Evolutionary conservation across 441 rosid genomes (phyloP), one percentile per base, ranked within the genome.

Genomic region (Pelargonium australe): DNA sequence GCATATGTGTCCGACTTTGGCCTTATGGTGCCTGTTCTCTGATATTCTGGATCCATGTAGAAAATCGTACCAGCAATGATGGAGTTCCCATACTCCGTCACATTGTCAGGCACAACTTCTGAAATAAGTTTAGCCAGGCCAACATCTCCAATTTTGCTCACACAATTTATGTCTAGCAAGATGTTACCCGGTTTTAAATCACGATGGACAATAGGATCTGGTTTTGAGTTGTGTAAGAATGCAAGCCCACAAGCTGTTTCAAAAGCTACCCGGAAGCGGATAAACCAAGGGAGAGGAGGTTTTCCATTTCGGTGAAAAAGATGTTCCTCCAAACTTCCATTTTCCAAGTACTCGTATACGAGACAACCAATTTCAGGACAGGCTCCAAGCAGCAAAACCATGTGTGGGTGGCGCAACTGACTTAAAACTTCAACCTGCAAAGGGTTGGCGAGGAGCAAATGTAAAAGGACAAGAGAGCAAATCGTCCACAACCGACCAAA

Each of bases 41-140:
- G 89, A 78, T 90, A 92, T 73, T 92, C 96, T 0, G 98, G 97
- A 73, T 90, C 98, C 84, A 92, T 86, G 80, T 90, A 92, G 75
- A 69, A 81, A 66, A 90, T 47, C 61, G 97, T 92, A 70, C 96
- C 97, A 0, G 91, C 97, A 71, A 89, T 74, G 31, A 86, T 66
- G 8, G 97, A 82, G 44, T 90, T 80, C 53, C 76, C 75, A 76
- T 89, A 89, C 84, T 81, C 86, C 0, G 98, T 89, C 66, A 89
- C 66, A 70, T 80, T 77, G 68, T 89, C 97, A 13, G 97, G 91
- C n/a, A 85, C 89, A 63, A 82, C 76, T 77, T 90, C 87, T 28
- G 87, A 70, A 57, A 92, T 78, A 74, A 92, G 78, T 79, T 87
- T 93, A 13, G 98, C 92, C 63, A 89, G 73, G 17, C 97, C 95